Base-by-base conservation (phyloP, 768 basidiomycete species). In the Neoboletus brunneissimus region DNA sequence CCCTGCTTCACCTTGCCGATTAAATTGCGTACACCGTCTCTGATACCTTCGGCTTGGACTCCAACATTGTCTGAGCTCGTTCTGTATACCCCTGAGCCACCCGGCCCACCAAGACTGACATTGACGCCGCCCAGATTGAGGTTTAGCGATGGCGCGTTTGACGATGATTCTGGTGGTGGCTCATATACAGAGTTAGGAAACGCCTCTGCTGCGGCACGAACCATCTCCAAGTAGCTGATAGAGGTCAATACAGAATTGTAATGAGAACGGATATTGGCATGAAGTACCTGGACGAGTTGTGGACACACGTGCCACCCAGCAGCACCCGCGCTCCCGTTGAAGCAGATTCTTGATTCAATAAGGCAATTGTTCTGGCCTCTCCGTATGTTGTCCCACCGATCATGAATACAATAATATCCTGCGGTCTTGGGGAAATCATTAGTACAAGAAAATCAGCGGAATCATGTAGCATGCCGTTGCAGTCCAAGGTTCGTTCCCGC, bases 351-450 rank as follows among this genome's bases (percentile, higher is more conserved):
- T 94, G 89, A 68, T 98, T 99, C 60, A 96, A 78, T 47, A 93
- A 74, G 7, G 92, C 83, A 13, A 98, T 81, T 0, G 89, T 81
- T 59, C 92, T 80, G 0, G 94, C 93, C 72, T 99, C 97, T 70
- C 93, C 95, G 65, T 97, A 98, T 0, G 97, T 98, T 29, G 93
- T 86, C 0, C 97, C 97, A 29, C 97, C 97, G 56, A 98, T 85
- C 77, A 99, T 88, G 74, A 98, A 99, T 56, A 99, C 78, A 56
- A 99, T 97, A 44, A 98, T 83, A 71, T 98, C 96, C 63, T 98
- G 96, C 10, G 94, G 89, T 64, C 96, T 96, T 65, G 11, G 22
- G 12, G 31, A 10, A 35, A 45, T 51, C 13, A 2, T 67, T 32
- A 57, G 42, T 37, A 45, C n/a, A 7, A 56, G 25, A 47, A 40